These are phyloP conservation scores for Solanum bulbocastanum DNA, from an alignment of 257 asterid species.

Conservation along the genomic window DNA sequence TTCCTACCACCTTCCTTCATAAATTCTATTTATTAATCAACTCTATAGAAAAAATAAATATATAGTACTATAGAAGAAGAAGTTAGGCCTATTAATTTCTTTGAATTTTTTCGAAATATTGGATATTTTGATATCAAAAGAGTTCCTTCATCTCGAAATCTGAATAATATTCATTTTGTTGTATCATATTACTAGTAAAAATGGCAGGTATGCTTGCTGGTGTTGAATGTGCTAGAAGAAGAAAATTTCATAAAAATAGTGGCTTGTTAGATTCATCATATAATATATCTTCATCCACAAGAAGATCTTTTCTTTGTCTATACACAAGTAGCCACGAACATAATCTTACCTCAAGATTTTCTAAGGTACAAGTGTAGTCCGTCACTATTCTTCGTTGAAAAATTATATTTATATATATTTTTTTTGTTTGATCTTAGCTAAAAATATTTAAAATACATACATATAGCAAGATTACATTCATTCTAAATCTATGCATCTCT, in stretches of 20 bases:
- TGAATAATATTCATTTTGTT: neutral
- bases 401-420: neutral
- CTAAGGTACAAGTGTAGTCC: conserved; percentile 8
- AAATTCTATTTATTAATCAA: neutral
- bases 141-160: neutral
- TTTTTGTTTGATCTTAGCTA: neutral
- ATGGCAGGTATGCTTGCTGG: conserved; percentile 70
- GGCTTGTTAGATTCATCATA: conserved; percentile 14
- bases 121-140: neutral
- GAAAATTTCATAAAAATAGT: conserved; percentile 36
- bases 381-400: accelerated
- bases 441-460: neutral
- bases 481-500: too few species aligned
- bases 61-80: neutral
- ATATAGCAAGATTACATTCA: neutral
- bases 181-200: neutral
- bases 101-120: neutral
- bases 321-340: conserved; percentile 28
- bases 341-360: conserved; percentile 7
- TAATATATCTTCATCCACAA: conserved; percentile 3
- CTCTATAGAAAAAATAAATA: neutral
- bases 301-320: conserved; percentile 39
- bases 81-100: neutral
- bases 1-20: neutral
- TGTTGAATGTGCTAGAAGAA: conserved; percentile 56